Base-by-base conservation (phyloP, 192 early-diverging fungal species). In the Mortierella antarctica region DNA sequence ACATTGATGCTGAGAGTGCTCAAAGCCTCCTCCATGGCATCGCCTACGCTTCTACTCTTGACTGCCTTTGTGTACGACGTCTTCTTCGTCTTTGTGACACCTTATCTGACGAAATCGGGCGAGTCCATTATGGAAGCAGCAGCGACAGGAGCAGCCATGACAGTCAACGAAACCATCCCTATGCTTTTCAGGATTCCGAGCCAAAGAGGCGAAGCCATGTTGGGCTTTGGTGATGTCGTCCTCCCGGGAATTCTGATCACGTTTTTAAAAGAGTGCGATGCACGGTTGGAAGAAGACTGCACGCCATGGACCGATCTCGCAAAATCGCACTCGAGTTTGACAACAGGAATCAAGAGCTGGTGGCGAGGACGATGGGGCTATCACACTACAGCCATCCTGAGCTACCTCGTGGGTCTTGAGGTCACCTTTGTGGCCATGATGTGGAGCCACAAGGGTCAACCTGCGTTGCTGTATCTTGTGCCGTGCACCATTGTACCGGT, bases 61-160 rank as follows among this genome's bases (percentile, higher is more conserved):
- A 59, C 72, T 0, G 83, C 83, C 0, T 84, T 84, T 64, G 49
- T 82, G 13, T 84, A 84, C 48, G 83, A 81, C 45, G 72, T 84
- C 58, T 84, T 84, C 57, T 84, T 77, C 40, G 83, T 84, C 20
- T 84, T 84, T 67, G 72, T 84, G 20, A 80, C 83, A 31, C 78
- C 83, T 2, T 70, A 80, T 68, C 62, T 84, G 10, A 84, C 83
- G 18, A 64, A 60, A 57, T 69, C 70, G 18, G 77, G 83, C 45
- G 71, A 84, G 45, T 84, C 83, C 9, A 74, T 84, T 31, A 84
- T 84, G 83, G 83, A 82, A 23, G 76, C 83, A 47, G 83, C 83
- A 9, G 83, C 83, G 1, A 84, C 83, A 48, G 83, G 83, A 5
- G 70, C 83, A 17, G 77, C 75, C 15, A 42, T 84, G 53, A 84